Evolutionary conservation across 1,139 yeast species (phyloP).

Genomic region (Candida mesenterica): DNA sequence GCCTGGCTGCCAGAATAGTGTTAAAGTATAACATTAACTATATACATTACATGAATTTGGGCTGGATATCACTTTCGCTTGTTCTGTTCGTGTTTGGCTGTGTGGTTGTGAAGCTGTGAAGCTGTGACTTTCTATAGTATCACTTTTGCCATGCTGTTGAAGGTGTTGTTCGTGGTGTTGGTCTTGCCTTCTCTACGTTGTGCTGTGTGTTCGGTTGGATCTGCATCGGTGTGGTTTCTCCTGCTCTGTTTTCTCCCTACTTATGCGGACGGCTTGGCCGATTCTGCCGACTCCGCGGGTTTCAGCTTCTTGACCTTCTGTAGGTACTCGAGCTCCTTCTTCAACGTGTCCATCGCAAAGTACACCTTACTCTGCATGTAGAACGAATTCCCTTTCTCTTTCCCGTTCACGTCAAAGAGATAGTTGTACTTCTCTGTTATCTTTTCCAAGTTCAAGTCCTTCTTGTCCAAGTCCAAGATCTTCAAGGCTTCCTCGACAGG

Average conservation of each 20-base stretch:
- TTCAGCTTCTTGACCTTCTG: slow-evolving; percentile 33
- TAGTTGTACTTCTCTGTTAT: slow-evolving; percentile 77
- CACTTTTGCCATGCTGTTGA: too few relatives aligned
- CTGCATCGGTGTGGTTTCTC: too few relatives aligned
- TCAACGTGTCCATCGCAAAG: slow-evolving; percentile 55
- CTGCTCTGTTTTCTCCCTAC: too few relatives aligned
- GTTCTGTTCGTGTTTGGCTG: too few relatives aligned
- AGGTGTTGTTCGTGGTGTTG: too few relatives aligned
- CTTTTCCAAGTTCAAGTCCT: slow-evolving; percentile 55
- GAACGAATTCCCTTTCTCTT: slow-evolving; percentile 92
- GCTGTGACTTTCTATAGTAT: too few relatives aligned
- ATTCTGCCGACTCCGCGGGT: slow-evolving; percentile 10
- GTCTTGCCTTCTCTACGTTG: too few relatives aligned
- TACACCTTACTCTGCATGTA: slow-evolving; percentile 89
- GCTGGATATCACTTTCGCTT: too few relatives aligned
- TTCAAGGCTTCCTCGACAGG: slow-evolving; percentile 88
- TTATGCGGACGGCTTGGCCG: neutral
- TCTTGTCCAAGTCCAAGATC: slow-evolving; percentile 74
- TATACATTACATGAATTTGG: slow-evolving; percentile 2
- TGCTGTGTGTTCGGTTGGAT: too few relatives aligned
- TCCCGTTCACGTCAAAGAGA: slow-evolving; percentile 82
- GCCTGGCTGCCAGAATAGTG: too few relatives aligned
- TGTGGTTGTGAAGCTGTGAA: too few relatives aligned
- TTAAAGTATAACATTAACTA: slow-evolving; percentile 2
- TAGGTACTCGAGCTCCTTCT: slow-evolving; percentile 46